Conservation (phyloP, 495 filamentous ascomycete genomes). For the Tuber umbilicatum region DNA sequence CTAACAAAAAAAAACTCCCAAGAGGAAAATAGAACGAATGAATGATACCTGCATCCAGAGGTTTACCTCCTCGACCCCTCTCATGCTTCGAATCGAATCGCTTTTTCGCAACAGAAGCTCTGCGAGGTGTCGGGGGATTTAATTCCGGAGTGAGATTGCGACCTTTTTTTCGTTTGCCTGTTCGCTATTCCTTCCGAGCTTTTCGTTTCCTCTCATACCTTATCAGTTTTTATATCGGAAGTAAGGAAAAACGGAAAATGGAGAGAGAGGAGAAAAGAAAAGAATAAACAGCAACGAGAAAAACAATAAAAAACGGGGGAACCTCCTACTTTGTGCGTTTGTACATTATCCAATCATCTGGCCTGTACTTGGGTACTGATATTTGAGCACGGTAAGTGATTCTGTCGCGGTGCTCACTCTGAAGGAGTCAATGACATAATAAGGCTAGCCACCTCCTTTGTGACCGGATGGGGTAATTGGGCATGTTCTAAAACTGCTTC, state of each 20-base stretch:
- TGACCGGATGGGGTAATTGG: not conserved
- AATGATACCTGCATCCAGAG: not conserved
- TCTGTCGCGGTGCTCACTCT: not conserved
- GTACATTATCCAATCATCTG: not conserved
- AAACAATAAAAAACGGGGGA: not conserved
- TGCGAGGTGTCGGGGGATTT: not conserved
- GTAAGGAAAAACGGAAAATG: not conserved
- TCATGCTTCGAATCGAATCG: not conserved
- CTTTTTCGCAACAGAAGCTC: not conserved
- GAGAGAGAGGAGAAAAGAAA: not conserved
- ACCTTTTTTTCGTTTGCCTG: not conserved
- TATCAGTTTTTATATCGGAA: not conserved
- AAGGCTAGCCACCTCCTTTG: not conserved
- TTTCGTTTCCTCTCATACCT: not conserved
- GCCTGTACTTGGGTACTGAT: not conserved
- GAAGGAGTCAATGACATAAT: not conserved
- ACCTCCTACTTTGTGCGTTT: not conserved
- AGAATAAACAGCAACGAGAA: not conserved
- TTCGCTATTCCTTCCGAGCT: conserved; percentile 4
- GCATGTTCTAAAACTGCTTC: not conserved
- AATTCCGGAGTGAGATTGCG: not conserved
- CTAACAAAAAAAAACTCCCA: not conserved
- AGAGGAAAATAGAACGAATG: not conserved
- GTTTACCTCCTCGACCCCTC: not conserved
- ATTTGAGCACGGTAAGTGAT: not conserved